phyloP scores from a whole-genome alignment of 2,329 filamentous ascomycete genomes.

The Aspergillus neoniger region DNA sequence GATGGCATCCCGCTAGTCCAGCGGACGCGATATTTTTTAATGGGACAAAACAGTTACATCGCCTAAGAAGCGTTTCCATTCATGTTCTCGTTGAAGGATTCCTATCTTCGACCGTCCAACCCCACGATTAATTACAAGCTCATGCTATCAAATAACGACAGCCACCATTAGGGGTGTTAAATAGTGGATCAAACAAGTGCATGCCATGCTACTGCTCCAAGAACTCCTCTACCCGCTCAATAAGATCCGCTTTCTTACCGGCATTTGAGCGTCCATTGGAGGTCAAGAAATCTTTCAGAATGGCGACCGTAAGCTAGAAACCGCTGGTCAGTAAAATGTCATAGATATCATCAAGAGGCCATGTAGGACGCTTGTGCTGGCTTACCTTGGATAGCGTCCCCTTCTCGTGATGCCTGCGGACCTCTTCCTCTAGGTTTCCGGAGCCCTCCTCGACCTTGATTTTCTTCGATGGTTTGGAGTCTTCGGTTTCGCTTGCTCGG shows the following conservation, averaged over 20 bases:
- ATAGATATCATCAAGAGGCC: not conserved
- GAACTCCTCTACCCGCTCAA: constrained; percentile 52
- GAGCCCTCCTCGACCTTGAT: constrained; percentile 43
- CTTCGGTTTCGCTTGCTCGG: constrained; percentile 24
- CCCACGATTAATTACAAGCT: too few species aligned
- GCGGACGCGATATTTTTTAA: too few species aligned
- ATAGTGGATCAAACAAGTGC: not conserved
- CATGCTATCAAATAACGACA: not conserved
- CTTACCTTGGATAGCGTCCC: constrained; percentile 46
- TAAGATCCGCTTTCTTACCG: constrained; percentile 54
- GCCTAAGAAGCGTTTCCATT: too few species aligned
- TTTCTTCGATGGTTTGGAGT: constrained; percentile 46
- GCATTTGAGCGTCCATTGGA: constrained; percentile 43
- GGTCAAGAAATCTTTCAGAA: constrained; percentile 51
- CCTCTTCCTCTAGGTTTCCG: constrained; percentile 38
- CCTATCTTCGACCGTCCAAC: too few species aligned
- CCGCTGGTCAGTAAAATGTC: constrained; percentile 8
- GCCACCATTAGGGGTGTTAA: not conserved
- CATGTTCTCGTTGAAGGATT: too few species aligned
- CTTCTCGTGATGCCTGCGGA: constrained; percentile 45
- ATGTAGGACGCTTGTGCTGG: not conserved
- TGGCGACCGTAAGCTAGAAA: constrained; percentile 47
- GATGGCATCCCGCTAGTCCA: too few species aligned
- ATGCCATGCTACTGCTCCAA: constrained; percentile 41
- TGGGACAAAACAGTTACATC: too few species aligned